These are phyloP conservation scores for Candida anglica DNA, from an alignment of 805 yeast species.

Conservation along the genomic window DNA sequence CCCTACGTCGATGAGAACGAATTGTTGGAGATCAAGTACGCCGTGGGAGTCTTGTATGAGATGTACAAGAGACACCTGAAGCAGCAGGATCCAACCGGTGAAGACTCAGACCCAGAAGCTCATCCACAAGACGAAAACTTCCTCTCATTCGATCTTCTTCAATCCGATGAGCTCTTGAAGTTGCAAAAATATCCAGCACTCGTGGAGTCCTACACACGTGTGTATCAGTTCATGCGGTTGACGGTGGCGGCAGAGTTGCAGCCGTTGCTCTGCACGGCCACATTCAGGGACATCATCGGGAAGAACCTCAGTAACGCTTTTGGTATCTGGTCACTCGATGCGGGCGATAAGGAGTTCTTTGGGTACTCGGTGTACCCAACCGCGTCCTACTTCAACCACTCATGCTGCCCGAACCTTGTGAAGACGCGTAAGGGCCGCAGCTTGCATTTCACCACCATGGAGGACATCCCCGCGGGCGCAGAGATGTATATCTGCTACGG, in stretches of 20 bases:
- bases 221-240: constrained; percentile 45
- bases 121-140: not conserved
- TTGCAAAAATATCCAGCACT: constrained; percentile 44
- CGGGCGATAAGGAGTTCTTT: constrained; percentile 42
- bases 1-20: constrained; percentile 52
- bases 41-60: constrained; percentile 35
- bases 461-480: constrained; percentile 37
- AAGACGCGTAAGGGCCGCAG: constrained; percentile 38
- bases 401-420: constrained; percentile 53
- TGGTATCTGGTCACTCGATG: constrained; percentile 56
- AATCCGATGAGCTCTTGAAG: constrained; percentile 49
- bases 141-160: constrained; percentile 36
- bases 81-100: not conserved
- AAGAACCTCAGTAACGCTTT: constrained; percentile 64
- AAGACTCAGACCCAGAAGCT: constrained; percentile 1
- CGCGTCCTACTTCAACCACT: constrained; percentile 67
- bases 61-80: constrained; percentile 14
- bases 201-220: constrained; percentile 41
- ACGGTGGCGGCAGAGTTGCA: constrained; percentile 33
- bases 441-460: constrained; percentile 40
- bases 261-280: constrained; percentile 30
- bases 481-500: constrained; percentile 63
- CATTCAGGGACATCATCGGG: constrained; percentile 49
- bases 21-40: constrained; percentile 48
- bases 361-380: constrained; percentile 60